A percentile compares a stretch with the other conserved stretches of the same genome.
Evolutionary conservation across 2,329 filamentous ascomycete genomes (phyloP).

Genomic region (Chaetomiaceae sp.): DNA sequence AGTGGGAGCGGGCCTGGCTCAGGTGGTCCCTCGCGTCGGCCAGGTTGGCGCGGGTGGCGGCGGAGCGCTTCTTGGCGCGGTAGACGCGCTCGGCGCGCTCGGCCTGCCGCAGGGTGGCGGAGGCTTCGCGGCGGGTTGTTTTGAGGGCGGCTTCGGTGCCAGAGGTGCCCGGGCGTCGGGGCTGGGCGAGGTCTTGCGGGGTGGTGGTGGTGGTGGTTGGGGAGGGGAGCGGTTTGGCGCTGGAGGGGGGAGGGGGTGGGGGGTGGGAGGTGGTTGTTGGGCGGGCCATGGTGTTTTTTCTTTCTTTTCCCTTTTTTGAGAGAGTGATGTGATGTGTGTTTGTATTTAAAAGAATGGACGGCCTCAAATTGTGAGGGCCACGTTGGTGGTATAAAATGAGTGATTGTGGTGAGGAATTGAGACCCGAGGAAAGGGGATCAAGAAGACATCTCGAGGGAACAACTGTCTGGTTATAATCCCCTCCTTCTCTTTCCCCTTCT

Average conservation of each 20-base stretch:
- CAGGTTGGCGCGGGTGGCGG: conserved; percentile 35
- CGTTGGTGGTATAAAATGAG: neutral
- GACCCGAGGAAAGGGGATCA: neutral
- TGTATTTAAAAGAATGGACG: neutral
- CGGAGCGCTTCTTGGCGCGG: conserved; percentile 37
- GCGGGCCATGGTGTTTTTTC: neutral
- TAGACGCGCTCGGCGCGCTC: conserved; percentile 39
- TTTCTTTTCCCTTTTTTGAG: neutral
- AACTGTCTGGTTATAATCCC: neutral
- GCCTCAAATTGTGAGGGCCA: neutral
- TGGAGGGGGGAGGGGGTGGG: neutral
- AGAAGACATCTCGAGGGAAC: neutral
- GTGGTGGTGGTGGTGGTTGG: neutral
- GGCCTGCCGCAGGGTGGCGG: conserved; percentile 35
- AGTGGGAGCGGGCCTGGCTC: conserved; percentile 33
- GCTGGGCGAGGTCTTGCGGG: conserved; percentile 8
- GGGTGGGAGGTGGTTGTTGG: neutral
- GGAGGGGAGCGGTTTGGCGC: conserved; percentile 12
- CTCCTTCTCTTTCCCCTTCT: neutral
- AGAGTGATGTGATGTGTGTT: neutral
- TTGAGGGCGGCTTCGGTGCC: conserved; percentile 40
- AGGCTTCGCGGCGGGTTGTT: conserved; percentile 35
- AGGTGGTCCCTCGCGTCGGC: conserved; percentile 38
- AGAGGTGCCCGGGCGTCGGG: conserved; percentile 39
- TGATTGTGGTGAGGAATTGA: neutral